Percentiles rank a stretch among this genome's conserved stretches.
These are phyloP conservation scores for Corrigiola litoralis DNA, from an alignment of 179 eudicot species.

Conservation along the genomic window DNA sequence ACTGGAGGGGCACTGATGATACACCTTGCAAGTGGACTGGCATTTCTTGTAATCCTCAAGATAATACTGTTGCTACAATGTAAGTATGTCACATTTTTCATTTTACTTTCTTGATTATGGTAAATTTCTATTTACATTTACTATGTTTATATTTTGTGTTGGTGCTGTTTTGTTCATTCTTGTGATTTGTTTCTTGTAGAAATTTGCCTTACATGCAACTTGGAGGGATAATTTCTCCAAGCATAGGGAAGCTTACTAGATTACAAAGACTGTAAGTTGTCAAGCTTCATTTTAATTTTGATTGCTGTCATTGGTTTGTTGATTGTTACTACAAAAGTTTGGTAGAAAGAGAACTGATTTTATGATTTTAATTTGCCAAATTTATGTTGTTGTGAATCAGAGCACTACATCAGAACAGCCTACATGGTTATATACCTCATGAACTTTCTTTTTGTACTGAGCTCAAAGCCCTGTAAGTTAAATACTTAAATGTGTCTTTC, in stretches of 20 bases:
- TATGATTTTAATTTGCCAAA: neutral
- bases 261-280: conserved; percentile 87
- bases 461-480: conserved; percentile 90
- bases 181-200: conserved; percentile 33
- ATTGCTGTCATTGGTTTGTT: no score
- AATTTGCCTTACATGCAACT: conserved; percentile 86
- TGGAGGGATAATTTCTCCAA: conserved; percentile 81
- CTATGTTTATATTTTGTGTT: neutral
- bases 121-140: neutral
- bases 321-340: neutral
- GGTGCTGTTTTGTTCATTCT: neutral
- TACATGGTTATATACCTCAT: conserved; percentile 85
- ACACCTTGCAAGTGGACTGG: conserved; percentile 96
- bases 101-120: neutral
- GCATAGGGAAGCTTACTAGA: conserved; percentile 70
- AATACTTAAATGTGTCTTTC: neutral
- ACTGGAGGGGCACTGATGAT: conserved; percentile 74
- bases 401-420: conserved; percentile 89
- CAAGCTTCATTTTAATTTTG: neutral
- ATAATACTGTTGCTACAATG: conserved; percentile 65
- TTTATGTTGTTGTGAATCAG: conserved; percentile 31
- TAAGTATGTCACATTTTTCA: conserved; percentile 25
- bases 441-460: conserved; percentile 72
- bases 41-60: conserved; percentile 60
- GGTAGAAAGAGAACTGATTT: neutral